Conservation (phyloP, 2,329 filamentous ascomycete genomes). For the Claviceps monticola region DNA sequence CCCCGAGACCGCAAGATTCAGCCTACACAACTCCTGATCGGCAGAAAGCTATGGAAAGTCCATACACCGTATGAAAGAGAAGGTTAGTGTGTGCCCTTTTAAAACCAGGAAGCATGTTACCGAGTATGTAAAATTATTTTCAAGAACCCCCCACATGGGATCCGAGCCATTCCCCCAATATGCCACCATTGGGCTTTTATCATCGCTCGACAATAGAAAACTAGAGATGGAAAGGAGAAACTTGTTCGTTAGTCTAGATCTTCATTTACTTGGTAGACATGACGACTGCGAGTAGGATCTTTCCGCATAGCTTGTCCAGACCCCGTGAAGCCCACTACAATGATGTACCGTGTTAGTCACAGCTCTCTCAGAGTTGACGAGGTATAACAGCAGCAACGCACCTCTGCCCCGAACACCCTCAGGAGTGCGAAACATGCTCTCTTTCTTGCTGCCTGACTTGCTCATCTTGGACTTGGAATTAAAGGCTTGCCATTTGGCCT, state of each 20-base stretch:
- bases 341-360: conserved; percentile 10
- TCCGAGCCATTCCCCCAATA: conserved; percentile 7
- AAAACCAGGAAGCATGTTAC: conserved; percentile 20
- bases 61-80: conserved; percentile 6
- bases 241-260: conserved; percentile 47
- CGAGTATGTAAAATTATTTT: conserved; percentile 14
- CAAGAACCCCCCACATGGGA: conserved; percentile 10
- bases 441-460: conserved; percentile 65
- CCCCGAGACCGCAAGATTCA: background rate
- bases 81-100: conserved; percentile 30
- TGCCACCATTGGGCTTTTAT: conserved; percentile 5
- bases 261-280: conserved; percentile 69
- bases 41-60: background rate
- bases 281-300: conserved; percentile 66
- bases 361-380: background rate
- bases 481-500: conserved; percentile 93
- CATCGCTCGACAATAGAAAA: conserved; percentile 2
- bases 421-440: conserved; percentile 93
- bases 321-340: conserved; percentile 81
- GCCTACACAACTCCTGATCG: conserved; percentile 5
- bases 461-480: conserved; percentile 60
- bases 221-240: background rate
- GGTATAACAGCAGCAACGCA: conserved; percentile 25
- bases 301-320: conserved; percentile 95
- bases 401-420: conserved; percentile 78